Evolutionary conservation across 768 basidiomycete genomes (phyloP), one percentile per base, ranked within the genome.

Genomic region (Exidia glandulosa): DNA sequence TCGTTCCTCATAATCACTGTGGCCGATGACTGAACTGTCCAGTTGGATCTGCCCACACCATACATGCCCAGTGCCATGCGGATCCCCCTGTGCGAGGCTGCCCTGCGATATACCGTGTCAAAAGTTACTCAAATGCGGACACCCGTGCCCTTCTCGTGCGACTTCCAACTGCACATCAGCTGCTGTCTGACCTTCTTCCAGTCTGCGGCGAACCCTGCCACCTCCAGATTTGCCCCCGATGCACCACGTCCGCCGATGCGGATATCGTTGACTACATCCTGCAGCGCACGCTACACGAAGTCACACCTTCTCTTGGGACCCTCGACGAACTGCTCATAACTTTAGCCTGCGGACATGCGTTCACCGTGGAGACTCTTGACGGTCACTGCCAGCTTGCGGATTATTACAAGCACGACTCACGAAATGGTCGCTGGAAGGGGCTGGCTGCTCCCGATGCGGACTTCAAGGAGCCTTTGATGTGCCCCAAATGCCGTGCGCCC

Each of bases 281-380:
- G 70, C 72, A 77, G 29, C 75, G 77, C 14, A 75, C 76, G 1
- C 69, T 88, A 4, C 69, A 62, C 2, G 84, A 86, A 0, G 66
- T 87, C 32, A 68, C 76, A 3, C 69, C 72, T 5, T 72, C 77
- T 19, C 56, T 63, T 14, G 73, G 67, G 3, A 68, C 71, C 2
- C 55, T 81, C 32, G 80, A 82, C 61, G 79, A 82, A 36, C 67
- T 81, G 12, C 64, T 83, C 57, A 83, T 88, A 65, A 84, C 85
- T 1, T 74, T 87, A 45, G 71, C 71, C 19, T 88, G 87, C 66
- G 63, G 77, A 0, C 87, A 89, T 67, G 69, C 78, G 2, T 87
- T 89, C 67, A 88, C 87, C 0, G 79, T 86, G 16, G 86, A 86
- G 67, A 85, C 84, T 0, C 74, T 89, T 23, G 87, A 89, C 63